Evolutionary conservation across 2,329 filamentous ascomycete genomes (phyloP).

Genomic region (Pseudogymnoascus sp.): DNA sequence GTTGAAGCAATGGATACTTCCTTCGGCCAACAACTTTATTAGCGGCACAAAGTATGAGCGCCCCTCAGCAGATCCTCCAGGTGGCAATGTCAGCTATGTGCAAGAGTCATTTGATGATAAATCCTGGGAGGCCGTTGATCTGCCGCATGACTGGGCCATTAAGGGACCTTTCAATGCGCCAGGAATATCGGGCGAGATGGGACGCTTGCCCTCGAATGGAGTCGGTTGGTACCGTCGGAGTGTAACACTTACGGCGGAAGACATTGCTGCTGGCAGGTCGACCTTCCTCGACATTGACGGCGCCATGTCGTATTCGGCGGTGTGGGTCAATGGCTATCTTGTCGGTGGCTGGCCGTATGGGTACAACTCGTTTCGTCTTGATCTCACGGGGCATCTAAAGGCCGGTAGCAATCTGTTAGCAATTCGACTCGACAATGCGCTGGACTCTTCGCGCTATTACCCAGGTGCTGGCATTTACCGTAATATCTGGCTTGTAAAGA

Average conservation of each 20-base stretch:
- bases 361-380: constrained; percentile 37
- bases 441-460: constrained; percentile 45
- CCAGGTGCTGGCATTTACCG: constrained; percentile 46
- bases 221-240: constrained; percentile 45
- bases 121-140: constrained; percentile 33
- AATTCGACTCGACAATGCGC: constrained; percentile 42
- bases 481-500: constrained; percentile 46
- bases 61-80: constrained; percentile 25
- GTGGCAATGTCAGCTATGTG: constrained; percentile 27
- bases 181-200: constrained; percentile 32
- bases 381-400: constrained; percentile 38
- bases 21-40: constrained; percentile 35
- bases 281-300: constrained; percentile 34
- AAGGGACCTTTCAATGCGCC: constrained; percentile 36
- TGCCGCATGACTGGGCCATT: constrained; percentile 45
- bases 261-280: constrained; percentile 27
- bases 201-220: constrained; percentile 42
- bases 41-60: constrained; percentile 26
- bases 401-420: constrained; percentile 37
- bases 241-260: constrained; percentile 26
- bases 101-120: constrained; percentile 32
- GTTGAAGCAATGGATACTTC: constrained; percentile 36
- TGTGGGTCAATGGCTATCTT: constrained; percentile 15
- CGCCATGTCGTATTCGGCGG: constrained; percentile 14
- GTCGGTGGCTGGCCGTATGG: constrained; percentile 16